Evolutionary conservation across 257 asterid genomes (phyloP).

Genomic region (Euphrasia confusa): DNA sequence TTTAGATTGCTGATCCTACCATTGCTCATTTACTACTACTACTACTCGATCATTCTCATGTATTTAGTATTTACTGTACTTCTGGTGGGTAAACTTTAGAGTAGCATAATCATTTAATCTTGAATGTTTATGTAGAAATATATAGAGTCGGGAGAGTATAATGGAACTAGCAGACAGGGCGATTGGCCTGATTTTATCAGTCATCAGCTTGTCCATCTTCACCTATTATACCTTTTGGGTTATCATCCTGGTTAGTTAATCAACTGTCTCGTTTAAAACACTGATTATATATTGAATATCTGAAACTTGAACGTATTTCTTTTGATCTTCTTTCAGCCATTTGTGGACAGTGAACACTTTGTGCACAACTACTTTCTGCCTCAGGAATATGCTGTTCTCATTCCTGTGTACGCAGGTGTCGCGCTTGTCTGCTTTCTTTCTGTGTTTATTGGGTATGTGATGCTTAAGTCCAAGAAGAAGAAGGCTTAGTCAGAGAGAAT

Average conservation of each 20-base stretch:
- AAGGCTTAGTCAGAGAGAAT: slow-evolving; percentile 34
- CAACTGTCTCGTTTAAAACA: not conserved
- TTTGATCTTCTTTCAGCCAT: slow-evolving; percentile 56
- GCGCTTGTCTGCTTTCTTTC: slow-evolving; percentile 60
- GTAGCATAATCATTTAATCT: too few species aligned
- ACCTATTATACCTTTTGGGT: slow-evolving; percentile 93
- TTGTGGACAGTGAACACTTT: slow-evolving; percentile 74
- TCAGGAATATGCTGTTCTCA: slow-evolving; percentile 66
- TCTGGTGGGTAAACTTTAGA: too few species aligned
- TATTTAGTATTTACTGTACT: too few species aligned
- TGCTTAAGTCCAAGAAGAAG: slow-evolving; percentile 87
- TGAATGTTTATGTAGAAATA: too few species aligned
- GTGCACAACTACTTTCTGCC: slow-evolving; percentile 91
- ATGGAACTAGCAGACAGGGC: slow-evolving; percentile 87
- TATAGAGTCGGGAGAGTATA: not conserved
- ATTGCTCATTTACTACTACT: too few species aligned
- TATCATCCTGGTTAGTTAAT: slow-evolving; percentile 63
- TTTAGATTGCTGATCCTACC: too few species aligned
- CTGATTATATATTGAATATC: not conserved
- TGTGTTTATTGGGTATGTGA: slow-evolving; percentile 68
- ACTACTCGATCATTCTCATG: too few species aligned
- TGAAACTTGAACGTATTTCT: slow-evolving; percentile 6
- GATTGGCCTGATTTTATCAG: slow-evolving; percentile 63
- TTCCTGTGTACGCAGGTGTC: slow-evolving; percentile 63
- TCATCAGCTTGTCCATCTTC: slow-evolving; percentile 71